Base-by-base conservation (phyloP, 257 asterid genomes). In the Schizonepeta tenuifolia region DNA sequence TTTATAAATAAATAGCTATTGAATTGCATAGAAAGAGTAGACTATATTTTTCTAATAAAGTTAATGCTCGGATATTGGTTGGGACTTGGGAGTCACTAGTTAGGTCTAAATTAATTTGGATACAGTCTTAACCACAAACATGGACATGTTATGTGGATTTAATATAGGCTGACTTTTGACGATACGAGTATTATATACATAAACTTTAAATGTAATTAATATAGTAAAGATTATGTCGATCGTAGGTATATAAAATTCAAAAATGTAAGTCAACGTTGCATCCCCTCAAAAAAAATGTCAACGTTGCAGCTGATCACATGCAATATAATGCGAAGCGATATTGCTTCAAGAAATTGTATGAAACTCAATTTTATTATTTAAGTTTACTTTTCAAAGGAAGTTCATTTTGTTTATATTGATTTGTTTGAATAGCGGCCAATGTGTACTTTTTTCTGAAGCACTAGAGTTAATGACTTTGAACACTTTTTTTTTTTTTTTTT, bases 51-150 rank as follows among this genome's bases (percentile, higher is more conserved):
- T 64, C 22, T n/a, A n/a, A n/a, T n/a, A n/a, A n/a, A 36, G 55
- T 73, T 61, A 9, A 70, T 59, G 43, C 26, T 31, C 35, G 38
- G 78, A 24, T 68, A 75, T 54, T 70, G 44, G 77, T 78, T 75
- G 79, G 74, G 72, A 36, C 75, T 78, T 75, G 79, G 74, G 72
- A 36, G 24, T 63, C 72, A 46, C 65, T 15, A 57, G 44, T 18
- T 41, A 26, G 47, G 73, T 49, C 69, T 77, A 46, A 46, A 73
- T n/a, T 55, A 69, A 65, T 56, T 72, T 63, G 54, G 57, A 54
- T 65, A 64, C 41, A n/a, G 57, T 65, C 13, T 59, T 53, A 55
- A 70, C 68, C 75, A 72, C 44, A 5, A 60, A 68, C 65, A 69
- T 24, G 75, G 71, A 22, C 65, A 28, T 46, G 73, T 49, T 72